These are phyloP conservation scores for Russula virescens DNA, from an alignment of 768 basidiomycete genomes.

Conservation along the genomic window DNA sequence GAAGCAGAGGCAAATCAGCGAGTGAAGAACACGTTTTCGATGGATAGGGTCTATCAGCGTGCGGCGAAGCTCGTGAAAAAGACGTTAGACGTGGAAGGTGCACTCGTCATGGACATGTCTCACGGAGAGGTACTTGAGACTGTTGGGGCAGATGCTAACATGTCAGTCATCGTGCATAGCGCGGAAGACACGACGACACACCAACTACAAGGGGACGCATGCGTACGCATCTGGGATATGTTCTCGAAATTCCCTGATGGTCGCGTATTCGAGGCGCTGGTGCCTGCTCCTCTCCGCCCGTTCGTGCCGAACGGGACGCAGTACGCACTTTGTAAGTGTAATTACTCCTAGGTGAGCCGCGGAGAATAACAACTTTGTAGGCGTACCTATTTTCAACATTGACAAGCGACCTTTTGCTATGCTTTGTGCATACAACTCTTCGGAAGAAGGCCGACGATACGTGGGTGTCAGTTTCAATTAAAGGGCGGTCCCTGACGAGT, in stretches of 20 bases:
- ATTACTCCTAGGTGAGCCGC: not conserved
- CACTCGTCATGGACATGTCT: conserved; percentile 87
- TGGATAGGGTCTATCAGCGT: conserved; percentile 89
- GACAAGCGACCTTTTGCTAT: conserved; percentile 89
- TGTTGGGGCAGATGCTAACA: conserved; percentile 49
- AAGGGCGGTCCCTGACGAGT: not conserved
- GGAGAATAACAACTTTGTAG: conserved; percentile 34
- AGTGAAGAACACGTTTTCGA: conserved; percentile 36
- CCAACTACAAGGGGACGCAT: conserved; percentile 63
- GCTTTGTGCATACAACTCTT: conserved; percentile 86
- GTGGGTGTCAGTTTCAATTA: conserved; percentile 38
- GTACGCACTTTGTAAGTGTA: conserved; percentile 72
- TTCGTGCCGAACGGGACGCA: conserved; percentile 79
- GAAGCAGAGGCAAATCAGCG: conserved; percentile 33
- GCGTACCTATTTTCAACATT: conserved; percentile 89
- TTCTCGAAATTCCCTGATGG: conserved; percentile 79
- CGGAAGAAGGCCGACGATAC: conserved; percentile 73
- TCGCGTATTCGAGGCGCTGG: conserved; percentile 78
- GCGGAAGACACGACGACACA: conserved; percentile 54
- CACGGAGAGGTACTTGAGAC: conserved; percentile 85
- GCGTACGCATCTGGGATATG: conserved; percentile 67
- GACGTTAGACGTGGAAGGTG: conserved; percentile 89
- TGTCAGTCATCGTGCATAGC: conserved; percentile 66
- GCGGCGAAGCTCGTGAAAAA: conserved; percentile 85
- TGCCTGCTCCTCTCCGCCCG: conserved; percentile 76